Conservation (phyloP, 1,284 basidiomycete species). For the Leccinum fuscescens region DNA sequence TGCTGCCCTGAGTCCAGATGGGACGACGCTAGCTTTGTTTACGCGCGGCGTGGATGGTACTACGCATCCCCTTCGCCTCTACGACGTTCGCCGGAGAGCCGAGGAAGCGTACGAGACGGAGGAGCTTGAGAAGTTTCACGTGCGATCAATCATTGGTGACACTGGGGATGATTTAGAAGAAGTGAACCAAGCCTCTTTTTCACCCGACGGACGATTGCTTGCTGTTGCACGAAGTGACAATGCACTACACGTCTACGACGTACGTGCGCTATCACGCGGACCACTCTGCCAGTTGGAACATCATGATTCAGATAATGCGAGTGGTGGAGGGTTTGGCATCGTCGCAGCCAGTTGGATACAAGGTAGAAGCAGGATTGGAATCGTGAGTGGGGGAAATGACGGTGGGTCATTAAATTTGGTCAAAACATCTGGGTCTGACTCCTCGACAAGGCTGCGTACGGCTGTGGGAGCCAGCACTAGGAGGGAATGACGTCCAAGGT, state of each 20-base stretch:
- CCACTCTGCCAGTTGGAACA: constrained; percentile 51
- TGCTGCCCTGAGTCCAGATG: constrained; percentile 44
- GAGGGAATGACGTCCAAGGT: constrained; percentile 44
- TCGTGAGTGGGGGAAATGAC: constrained; percentile 64
- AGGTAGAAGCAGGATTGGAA: constrained; percentile 40
- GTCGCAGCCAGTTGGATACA: constrained; percentile 57
- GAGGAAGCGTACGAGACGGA: constrained; percentile 30
- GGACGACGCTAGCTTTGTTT: constrained; percentile 46
- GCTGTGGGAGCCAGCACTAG: constrained; percentile 56
- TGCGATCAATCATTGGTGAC: constrained; percentile 2
- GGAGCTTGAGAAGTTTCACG: constrained; percentile 27
- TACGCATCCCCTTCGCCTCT: constrained; percentile 47
- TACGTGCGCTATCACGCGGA: constrained; percentile 48
- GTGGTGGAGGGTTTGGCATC: constrained; percentile 47
- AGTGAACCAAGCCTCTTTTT: constrained; percentile 51
- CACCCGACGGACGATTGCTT: constrained; percentile 59
- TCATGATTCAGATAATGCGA: constrained; percentile 35
- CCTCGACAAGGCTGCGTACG: constrained; percentile 55
- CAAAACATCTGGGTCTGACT: constrained; percentile 8
- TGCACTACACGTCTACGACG: constrained; percentile 58
- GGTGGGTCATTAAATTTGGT: constrained; percentile 40
- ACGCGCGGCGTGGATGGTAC: constrained; percentile 37
- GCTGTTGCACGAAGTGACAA: constrained; percentile 63
- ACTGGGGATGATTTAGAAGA: constrained; percentile 40
- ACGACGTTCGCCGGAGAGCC: constrained; percentile 44